Base-by-base conservation (phyloP, 2,329 filamentous ascomycete species). In the Xylaria sp. region DNA sequence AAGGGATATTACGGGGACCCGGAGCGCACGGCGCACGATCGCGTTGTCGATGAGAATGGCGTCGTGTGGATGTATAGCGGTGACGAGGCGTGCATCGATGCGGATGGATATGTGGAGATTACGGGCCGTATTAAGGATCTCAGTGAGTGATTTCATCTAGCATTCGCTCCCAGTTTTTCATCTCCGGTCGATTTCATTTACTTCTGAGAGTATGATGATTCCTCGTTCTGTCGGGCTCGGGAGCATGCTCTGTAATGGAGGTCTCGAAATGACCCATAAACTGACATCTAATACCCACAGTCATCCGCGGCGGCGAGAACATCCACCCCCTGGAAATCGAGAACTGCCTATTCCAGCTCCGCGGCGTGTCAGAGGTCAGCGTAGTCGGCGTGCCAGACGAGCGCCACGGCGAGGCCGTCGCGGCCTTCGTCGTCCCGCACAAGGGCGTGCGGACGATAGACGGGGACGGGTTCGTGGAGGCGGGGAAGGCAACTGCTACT, bases 271-370 rank as follows among this genome's bases (percentile, higher is more conserved):
- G 9, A 6, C 31, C n/a, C 0, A 2, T 12, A 43, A 5, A 49
- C 63, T 66, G 10, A 67, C 60, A 15, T 25, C 13, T 8, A 10
- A 13, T 12, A 4, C 39, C 3, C 6, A 10, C 20, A 68, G 66
- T 99, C 75, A 98, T 98, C 78, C 89, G 94, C 31, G 95, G 93
- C 33, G 96, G 96, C 28, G 96, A 98, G 79, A 99, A 99, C 79
- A 97, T 98, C 65, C 93, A 97, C 79, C 96, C 96, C 0, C 85
- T 97, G 6, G 96, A 98, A 80, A 86, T 98, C 2, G 96, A 99
- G 80, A 94, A 97, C 78, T 95, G 90, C 73, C 85, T 98, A 6
- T 89, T 97, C 70, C 88, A 88, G 49, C 90, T 85, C 88, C 1
- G 84, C 85, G 71, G 70, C 3, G 85, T 98, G 0, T 84, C 86